Percentiles rank a stretch among this genome's conserved stretches.
phyloP scores from a whole-genome alignment of 108 stramenopile genomes.

The Conticribra guillardii region DNA sequence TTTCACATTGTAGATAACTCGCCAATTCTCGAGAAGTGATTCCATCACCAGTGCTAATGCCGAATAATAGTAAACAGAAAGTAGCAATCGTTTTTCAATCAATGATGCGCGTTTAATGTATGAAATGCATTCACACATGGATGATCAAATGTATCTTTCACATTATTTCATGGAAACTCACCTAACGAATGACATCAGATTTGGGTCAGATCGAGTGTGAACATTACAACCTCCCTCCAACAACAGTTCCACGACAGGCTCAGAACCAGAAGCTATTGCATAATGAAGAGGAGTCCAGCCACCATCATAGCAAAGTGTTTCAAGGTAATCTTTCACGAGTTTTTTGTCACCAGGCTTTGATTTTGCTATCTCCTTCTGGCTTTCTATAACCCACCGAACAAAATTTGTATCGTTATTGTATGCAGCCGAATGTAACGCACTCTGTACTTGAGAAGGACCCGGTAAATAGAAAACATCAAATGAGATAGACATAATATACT shows the following conservation, averaged over 20 bases:
- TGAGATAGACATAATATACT: conserved; percentile 26
- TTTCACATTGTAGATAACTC: conserved; percentile 40
- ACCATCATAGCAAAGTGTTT: conserved; percentile 68
- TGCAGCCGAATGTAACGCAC: conserved; percentile 37
- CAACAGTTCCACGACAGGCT: conserved; percentile 63
- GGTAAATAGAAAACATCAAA: conserved; percentile 33
- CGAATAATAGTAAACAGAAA: background rate
- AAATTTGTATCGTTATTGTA: conserved; percentile 38
- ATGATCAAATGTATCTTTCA: no score
- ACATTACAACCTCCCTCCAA: conserved; percentile 55
- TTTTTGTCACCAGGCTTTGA: conserved; percentile 3
- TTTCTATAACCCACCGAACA: conserved; percentile 26
- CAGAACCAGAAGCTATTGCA: conserved; percentile 68
- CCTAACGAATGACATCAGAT: conserved; percentile 61
- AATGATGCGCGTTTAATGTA: no score
- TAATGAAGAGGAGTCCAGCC: conserved; percentile 86
- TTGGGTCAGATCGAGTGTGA: conserved; percentile 42
- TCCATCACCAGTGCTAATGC: conserved; percentile 45
- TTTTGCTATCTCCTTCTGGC: conserved; percentile 1
- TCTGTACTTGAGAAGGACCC: conserved; percentile 22
- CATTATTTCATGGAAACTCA: conserved; percentile 30
- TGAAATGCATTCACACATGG: no score
- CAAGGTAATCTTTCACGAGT: conserved; percentile 25
- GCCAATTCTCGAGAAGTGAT: conserved; percentile 69
- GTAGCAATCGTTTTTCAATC: no score